Evolutionary conservation across 441 rosid species (phyloP), one percentile per base, ranked within the genome.

Genomic region (Populus trichocarpa): DNA sequence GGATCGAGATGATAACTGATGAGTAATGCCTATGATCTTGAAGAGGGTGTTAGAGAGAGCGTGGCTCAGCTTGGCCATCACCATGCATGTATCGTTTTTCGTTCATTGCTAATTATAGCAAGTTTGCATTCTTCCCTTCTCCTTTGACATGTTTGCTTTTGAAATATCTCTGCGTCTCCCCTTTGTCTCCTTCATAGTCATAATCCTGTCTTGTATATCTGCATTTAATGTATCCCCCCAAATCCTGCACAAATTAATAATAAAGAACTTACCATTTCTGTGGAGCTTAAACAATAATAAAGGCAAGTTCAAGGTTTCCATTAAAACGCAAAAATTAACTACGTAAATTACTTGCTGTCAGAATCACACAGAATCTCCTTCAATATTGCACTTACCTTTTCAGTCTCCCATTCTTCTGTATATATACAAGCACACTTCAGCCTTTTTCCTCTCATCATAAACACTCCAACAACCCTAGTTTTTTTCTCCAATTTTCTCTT

Each of bases 91-190:
- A 42, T 42, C 5, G 1, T 40, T 42, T 42, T 42, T 42, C 50
- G 4, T 42, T 42, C 50, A 12, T 42, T 42, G 53, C 16, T 12
- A 3, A 42, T 42, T 42, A 1, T 12, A 42, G 1, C 53, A 42
- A 42, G 16, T 42, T 42, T 42, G 50, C 50, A 42, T 42, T 42
- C 50, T 42, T 42, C 50, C 50, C 50, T 42, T 42, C 50, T 42
- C 50, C 14, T 42, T 42, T 42, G 53, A 3, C 5, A 42, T 3
- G 53, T 12, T 42, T 42, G 14, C 53, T 42, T 46, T 46, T 1
- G 2, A 46, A 13, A 81, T 91, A 96, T 80, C 98, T 92, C 82
- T 96, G 99, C 99, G 91, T 96, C 92, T 96, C n/a, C 99, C 75
- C 99, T 42, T 42, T 14, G 57, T 88, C 81, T 96, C 99, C 86